These are phyloP conservation scores for Coemansia guatemalensis DNA, from an alignment of 192 early-diverging fungal genomes.

Conservation along the genomic window DNA sequence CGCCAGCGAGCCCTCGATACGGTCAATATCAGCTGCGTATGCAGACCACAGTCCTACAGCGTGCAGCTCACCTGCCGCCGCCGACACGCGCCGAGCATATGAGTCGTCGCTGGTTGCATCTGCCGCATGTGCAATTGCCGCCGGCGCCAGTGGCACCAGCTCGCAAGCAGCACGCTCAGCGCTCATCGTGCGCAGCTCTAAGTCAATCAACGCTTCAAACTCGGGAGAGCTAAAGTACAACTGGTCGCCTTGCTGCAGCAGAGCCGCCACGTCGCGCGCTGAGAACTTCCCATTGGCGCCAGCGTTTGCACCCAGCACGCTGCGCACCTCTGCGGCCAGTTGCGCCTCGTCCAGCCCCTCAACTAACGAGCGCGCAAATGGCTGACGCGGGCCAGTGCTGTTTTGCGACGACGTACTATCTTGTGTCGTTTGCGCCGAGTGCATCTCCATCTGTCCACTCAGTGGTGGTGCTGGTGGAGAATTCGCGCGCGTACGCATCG, in stretches of 20 bases:
- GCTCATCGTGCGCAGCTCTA: constrained; percentile 22
- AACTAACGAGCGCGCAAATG: constrained; percentile 22
- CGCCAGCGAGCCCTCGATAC: constrained; percentile 1
- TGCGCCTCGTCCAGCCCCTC: constrained; percentile 14
- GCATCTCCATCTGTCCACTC: background rate
- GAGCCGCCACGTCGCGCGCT: constrained; percentile 18
- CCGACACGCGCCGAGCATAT: constrained; percentile 2
- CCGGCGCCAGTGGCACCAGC: background rate
- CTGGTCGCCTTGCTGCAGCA: constrained; percentile 39
- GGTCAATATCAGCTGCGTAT: constrained; percentile 2
- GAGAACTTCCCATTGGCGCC: constrained; percentile 7
- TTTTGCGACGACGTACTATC: background rate
- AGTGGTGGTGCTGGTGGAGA: background rate
- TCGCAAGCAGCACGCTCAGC: constrained; percentile 10
- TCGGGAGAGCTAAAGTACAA: constrained; percentile 45
- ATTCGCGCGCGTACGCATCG: constrained; percentile 1
- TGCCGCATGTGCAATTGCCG: constrained; percentile 11
- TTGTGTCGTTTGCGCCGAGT: background rate
- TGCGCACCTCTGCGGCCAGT: constrained; percentile 22
- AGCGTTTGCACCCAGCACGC: constrained; percentile 10
- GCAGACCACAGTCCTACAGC: constrained; percentile 13
- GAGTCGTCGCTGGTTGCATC: background rate
- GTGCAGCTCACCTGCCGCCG: background rate
- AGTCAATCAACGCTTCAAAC: constrained; percentile 42
- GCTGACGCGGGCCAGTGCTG: background rate